A percentile compares a stretch with the other conserved stretches of the same genome.
Evolutionary conservation across 345 rosid species (phyloP).

Genomic region (Reutealis trisperma): DNA sequence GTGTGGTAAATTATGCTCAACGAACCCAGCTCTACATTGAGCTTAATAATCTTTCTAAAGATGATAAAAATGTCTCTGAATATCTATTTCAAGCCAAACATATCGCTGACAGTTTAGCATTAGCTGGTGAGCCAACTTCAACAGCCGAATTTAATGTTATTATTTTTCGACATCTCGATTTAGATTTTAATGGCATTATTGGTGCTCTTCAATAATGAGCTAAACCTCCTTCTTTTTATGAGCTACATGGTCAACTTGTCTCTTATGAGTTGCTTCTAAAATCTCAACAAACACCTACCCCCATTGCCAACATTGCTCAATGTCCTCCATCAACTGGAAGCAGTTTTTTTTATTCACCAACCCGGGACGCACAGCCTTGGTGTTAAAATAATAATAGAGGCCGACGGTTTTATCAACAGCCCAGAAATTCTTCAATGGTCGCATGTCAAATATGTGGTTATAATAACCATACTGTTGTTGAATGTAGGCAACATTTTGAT

Average conservation of each 20-base stretch:
- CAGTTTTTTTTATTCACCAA: background rate
- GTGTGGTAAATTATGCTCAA: too few species aligned
- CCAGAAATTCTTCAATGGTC: background rate
- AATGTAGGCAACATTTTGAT: background rate
- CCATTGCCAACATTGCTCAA: background rate
- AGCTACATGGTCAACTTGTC: too few species aligned
- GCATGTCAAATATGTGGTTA: background rate
- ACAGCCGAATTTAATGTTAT: background rate
- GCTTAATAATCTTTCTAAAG: too few species aligned
- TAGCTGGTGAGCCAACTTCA: background rate
- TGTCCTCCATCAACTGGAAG: too few species aligned
- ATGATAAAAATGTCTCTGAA: background rate
- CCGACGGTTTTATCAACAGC: too few species aligned
- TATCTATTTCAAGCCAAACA: background rate
- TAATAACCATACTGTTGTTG: background rate
- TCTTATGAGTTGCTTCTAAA: background rate
- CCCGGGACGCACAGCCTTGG: background rate
- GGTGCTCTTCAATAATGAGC: background rate
- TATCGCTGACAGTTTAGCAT: background rate
- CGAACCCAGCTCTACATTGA: background rate
- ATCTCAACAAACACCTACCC: too few species aligned
- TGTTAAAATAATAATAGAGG: background rate
- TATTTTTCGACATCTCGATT: background rate
- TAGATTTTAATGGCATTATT: background rate
- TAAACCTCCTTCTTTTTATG: background rate